A percentile compares a stretch with the other conserved stretches of the same genome.
These are phyloP conservation scores for Beauveria medogensis DNA, from an alignment of 2,329 filamentous ascomycete genomes.

Conservation along the genomic window DNA sequence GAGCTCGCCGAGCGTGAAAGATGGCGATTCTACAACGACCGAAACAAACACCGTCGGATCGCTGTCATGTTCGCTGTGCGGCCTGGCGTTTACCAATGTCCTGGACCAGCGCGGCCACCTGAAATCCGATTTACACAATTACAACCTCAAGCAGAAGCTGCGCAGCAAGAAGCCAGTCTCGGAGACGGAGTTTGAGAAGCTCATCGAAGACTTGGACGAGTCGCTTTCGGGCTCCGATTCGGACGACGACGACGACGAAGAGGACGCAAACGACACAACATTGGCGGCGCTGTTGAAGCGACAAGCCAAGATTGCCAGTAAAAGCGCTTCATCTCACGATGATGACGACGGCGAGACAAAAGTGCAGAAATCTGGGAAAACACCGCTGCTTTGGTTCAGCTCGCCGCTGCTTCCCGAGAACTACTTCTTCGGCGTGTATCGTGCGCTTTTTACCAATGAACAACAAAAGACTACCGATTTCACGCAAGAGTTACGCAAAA, in stretches of 20 bases:
- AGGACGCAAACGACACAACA: constrained; percentile 55
- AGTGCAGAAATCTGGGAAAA: constrained; percentile 52
- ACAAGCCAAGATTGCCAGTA: constrained; percentile 65
- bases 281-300: constrained; percentile 72
- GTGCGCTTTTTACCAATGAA: constrained; percentile 64
- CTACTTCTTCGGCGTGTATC: constrained; percentile 77
- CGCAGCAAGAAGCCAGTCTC: constrained; percentile 63
- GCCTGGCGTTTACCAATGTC: constrained; percentile 60
- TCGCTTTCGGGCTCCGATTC: constrained; percentile 83
- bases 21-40: constrained; percentile 20
- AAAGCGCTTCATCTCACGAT: constrained; percentile 39
- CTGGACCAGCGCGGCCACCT: constrained; percentile 79
- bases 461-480: constrained; percentile 59
- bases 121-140: constrained; percentile 84
- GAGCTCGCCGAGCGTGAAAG: constrained; percentile 17
- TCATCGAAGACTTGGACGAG: constrained; percentile 81
- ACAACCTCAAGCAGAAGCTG: constrained; percentile 89
- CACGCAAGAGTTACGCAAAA: constrained; percentile 61
- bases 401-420: constrained; percentile 68
- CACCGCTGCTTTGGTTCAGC: constrained; percentile 78
- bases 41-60: constrained; percentile 40
- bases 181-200: constrained; percentile 77
- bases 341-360: constrained; percentile 41
- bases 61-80: constrained; percentile 76
- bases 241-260: constrained; percentile 58